phyloP scores from a whole-genome alignment of 2,329 filamentous ascomycete genomes.

The Byssochlamys sp. region DNA sequence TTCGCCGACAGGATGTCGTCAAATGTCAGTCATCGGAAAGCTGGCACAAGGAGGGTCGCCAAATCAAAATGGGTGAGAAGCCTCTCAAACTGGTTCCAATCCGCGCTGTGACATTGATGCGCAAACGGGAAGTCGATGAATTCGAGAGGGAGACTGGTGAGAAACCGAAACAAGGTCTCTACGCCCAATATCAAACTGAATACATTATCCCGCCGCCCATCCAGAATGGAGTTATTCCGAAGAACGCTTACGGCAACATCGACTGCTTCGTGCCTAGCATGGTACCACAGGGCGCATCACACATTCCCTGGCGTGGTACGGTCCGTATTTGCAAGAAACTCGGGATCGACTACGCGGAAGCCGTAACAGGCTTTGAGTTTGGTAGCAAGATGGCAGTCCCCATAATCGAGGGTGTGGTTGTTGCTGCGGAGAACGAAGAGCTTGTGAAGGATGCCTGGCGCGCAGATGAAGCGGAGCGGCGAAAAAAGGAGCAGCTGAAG shows the following conservation, averaged over 20 bases:
- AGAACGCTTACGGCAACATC: conserved; percentile 92
- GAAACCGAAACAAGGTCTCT: conserved; percentile 79
- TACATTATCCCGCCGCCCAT: conserved; percentile 92
- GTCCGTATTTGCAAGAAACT: conserved; percentile 74
- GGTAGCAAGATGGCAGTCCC: conserved; percentile 89
- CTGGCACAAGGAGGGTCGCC: conserved; percentile 93
- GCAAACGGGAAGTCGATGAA: conserved; percentile 82
- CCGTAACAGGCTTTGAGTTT: conserved; percentile 93
- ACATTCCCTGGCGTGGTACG: conserved; percentile 69
- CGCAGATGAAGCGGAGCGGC: conserved; percentile 64
- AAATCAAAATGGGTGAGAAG: conserved; percentile 57
- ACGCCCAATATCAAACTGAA: conserved; percentile 74
- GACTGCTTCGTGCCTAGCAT: conserved; percentile 90
- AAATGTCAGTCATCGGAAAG: conserved; percentile 84
- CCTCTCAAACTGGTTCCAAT: conserved; percentile 82
- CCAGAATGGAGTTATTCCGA: conserved; percentile 73
- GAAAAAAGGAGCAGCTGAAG: conserved; percentile 74
- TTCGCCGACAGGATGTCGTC: conserved; percentile 66
- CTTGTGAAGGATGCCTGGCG: conserved; percentile 68
- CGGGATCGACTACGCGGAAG: conserved; percentile 81
- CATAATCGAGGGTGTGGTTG: conserved; percentile 78
- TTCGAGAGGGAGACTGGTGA: conserved; percentile 67
- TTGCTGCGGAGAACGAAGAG: conserved; percentile 69
- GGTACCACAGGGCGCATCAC: conserved; percentile 74
- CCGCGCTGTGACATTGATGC: conserved; percentile 77